Conservation (phyloP, 495 filamentous ascomycete genomes). For the Talaromyces proteolyticus region DNA sequence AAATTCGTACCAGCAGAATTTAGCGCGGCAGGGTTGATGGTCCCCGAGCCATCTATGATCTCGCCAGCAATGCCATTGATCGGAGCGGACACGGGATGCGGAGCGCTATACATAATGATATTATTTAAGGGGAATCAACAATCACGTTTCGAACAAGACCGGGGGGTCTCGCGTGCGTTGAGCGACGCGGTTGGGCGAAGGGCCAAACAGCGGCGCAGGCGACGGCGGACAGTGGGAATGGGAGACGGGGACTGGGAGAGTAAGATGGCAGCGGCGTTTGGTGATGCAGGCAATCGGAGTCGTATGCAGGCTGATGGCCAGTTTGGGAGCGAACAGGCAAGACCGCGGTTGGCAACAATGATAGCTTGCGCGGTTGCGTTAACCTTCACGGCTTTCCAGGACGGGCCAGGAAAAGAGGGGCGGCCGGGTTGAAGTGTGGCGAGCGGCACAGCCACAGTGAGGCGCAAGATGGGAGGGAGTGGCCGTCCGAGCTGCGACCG, state of each 20-base stretch:
- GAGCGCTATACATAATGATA: conserved; percentile 53
- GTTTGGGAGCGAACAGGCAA: conserved; percentile 1
- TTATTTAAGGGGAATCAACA: conserved; percentile 19
- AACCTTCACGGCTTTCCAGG: too few relatives aligned
- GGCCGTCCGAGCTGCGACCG: background rate
- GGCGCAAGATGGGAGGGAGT: conserved; percentile 12
- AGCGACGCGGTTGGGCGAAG: conserved; percentile 29
- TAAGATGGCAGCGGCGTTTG: background rate
- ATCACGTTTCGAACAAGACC: conserved; percentile 20
- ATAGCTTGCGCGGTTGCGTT: conserved; percentile 5
- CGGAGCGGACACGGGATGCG: conserved; percentile 39
- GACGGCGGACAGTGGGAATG: background rate
- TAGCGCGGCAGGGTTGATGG: conserved; percentile 74
- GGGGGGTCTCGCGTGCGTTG: conserved; percentile 18
- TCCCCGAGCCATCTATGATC: conserved; percentile 67
- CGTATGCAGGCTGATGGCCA: conserved; percentile 5
- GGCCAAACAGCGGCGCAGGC: background rate
- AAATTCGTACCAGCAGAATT: conserved; percentile 51
- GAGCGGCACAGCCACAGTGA: conserved; percentile 15
- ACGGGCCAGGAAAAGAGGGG: too few relatives aligned
- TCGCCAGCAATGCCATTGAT: conserved; percentile 58
- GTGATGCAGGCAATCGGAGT: background rate
- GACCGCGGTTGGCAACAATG: background rate
- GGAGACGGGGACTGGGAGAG: background rate
- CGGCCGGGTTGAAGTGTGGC: background rate